phyloP scores from a whole-genome alignment of 495 filamentous ascomycete genomes.

The Neurospora discreta region DNA sequence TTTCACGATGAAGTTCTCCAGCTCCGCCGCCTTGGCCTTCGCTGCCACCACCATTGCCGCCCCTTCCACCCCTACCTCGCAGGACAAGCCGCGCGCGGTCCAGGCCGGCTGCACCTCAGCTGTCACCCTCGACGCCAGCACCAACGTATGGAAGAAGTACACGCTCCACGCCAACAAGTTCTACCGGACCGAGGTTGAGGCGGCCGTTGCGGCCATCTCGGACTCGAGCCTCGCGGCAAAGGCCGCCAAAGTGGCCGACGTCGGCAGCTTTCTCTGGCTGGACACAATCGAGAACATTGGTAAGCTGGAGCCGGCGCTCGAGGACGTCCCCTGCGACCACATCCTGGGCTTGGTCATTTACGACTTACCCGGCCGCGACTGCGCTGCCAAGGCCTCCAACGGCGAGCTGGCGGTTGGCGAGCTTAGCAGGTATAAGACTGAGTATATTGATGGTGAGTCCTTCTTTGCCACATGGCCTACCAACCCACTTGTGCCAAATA shows the following conservation, averaged over 20 bases:
- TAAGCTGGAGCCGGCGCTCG: slow-evolving; percentile 44
- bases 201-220: slow-evolving; percentile 31
- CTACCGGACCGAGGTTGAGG: slow-evolving; percentile 43
- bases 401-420: slow-evolving; percentile 59
- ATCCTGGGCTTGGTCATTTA: slow-evolving; percentile 61
- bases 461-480: neutral
- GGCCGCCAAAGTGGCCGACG: slow-evolving; percentile 46
- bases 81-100: slow-evolving; percentile 18
- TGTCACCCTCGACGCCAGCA: slow-evolving; percentile 38
- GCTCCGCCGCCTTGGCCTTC: slow-evolving; percentile 28
- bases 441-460: slow-evolving; percentile 53
- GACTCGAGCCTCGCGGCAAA: slow-evolving; percentile 25
- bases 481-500: too few species aligned
- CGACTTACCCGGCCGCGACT: slow-evolving; percentile 68
- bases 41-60: slow-evolving; percentile 32
- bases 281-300: slow-evolving; percentile 50
- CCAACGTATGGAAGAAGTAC: slow-evolving; percentile 44
- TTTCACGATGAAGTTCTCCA: slow-evolving; percentile 35
- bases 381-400: slow-evolving; percentile 65
- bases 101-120: slow-evolving; percentile 34
- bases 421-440: slow-evolving; percentile 52
- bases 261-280: slow-evolving; percentile 62
- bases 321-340: slow-evolving; percentile 44
- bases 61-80: slow-evolving; percentile 20
- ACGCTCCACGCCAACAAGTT: slow-evolving; percentile 46